A percentile compares a stretch with the other conserved stretches of the same genome.
These are phyloP conservation scores for Bonia amplexicaulis DNA, from an alignment of 176 grass and related monocot species.

Conservation along the genomic window DNA sequence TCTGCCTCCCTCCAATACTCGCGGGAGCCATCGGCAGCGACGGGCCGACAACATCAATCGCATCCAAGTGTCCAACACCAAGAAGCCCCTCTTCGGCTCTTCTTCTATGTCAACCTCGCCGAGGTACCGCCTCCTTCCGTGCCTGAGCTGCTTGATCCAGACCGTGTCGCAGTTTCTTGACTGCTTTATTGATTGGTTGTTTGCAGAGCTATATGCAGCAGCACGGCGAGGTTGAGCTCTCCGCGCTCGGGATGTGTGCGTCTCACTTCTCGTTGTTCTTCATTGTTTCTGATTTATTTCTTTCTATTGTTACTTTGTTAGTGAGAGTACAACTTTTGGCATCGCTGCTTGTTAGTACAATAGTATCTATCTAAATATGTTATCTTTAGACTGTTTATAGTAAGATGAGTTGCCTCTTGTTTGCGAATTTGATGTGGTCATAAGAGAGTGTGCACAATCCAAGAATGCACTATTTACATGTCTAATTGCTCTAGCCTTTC, in stretches of 20 bases:
- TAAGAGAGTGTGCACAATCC: neutral
- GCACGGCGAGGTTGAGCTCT: constrained; percentile 84
- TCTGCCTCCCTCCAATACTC: too few species aligned
- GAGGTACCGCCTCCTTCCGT: constrained; percentile 38
- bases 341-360: neutral
- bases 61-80: constrained; percentile 90
- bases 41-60: constrained; percentile 48
- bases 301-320: too few species aligned
- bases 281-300: too few species aligned
- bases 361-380: neutral
- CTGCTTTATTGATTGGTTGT: neutral
- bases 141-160: neutral
- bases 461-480: neutral
- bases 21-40: neutral
- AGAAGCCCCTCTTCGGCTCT: constrained; percentile 57
- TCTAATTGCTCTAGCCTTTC: neutral
- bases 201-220: constrained; percentile 91
- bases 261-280: neutral
- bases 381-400: neutral
- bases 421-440: neutral
- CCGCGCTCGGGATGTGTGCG: constrained; percentile 90
- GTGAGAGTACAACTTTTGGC: neutral
- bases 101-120: constrained; percentile 96
- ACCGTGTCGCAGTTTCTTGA: neutral
- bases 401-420: neutral